Conservation (phyloP, 139 green algal species). For the Zygnema cylindricum region DNA sequence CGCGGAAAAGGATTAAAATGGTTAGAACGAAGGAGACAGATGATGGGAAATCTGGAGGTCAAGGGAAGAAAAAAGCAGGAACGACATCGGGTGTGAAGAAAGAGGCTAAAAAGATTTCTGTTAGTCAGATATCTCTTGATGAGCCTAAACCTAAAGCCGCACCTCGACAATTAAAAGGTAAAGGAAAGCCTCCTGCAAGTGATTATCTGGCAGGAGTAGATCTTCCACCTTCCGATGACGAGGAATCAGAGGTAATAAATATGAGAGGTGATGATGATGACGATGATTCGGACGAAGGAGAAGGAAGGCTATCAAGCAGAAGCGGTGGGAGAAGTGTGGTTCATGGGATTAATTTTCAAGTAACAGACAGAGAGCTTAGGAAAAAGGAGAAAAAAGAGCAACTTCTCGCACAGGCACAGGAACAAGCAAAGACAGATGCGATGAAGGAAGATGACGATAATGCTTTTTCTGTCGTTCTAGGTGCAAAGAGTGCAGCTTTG, state of each 20-base stretch:
- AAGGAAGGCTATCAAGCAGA: not conserved
- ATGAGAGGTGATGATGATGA: conserved; percentile 65
- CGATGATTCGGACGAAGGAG: conserved; percentile 61
- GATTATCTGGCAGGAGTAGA: conserved; percentile 92
- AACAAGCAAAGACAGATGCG: conserved; percentile 80
- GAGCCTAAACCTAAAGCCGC: not conserved
- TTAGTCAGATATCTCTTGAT: not conserved
- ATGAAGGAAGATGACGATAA: conserved; percentile 90
- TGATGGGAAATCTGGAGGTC: no score
- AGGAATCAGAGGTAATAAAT: conserved; percentile 73
- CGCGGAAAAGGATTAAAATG: no score
- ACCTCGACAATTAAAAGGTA: conserved; percentile 28
- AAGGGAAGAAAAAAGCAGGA: not conserved
- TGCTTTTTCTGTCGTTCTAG: conserved; percentile 95
- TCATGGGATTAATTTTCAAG: conserved; percentile 32
- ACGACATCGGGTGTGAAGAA: not conserved
- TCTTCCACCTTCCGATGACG: conserved; percentile 80
- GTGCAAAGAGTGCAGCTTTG: conserved; percentile 62
- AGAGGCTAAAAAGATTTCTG: not conserved
- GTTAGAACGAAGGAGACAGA: no score
- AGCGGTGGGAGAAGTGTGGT: not conserved
- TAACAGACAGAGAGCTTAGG: conserved; percentile 50
- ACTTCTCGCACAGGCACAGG: conserved; percentile 48
- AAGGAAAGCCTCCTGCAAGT: conserved; percentile 45
- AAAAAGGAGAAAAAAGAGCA: conserved; percentile 68